Evolutionary conservation across 225 moss, liverwort and hornwort species (phyloP), one percentile per base, ranked within the genome.

Genomic region (Neckera pumila): DNA sequence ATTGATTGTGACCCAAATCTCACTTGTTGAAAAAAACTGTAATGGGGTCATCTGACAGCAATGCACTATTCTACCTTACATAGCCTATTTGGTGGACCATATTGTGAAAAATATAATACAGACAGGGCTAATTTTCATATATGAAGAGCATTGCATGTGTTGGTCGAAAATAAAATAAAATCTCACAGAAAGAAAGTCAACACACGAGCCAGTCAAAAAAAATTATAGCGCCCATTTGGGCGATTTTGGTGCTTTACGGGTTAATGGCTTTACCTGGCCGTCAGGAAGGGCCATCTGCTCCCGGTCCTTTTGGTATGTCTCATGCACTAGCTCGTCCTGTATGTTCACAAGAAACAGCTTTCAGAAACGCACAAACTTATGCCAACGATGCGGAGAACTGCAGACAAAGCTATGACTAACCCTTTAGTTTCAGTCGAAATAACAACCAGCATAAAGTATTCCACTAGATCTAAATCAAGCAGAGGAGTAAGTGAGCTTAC

Each of bases 261-360:
- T 60, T 26, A 45, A n/a, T 87, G 85, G 43, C 83, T 83, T 81
- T 76, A 97, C 97, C 97, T 93, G 95, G 57, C 94, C 96, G 53
- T 93, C 91, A 18, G 92, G 90, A 90, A 96, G 92, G 63, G 96
- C 95, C 73, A 83, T 93, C 90, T 96, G 96, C 54, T 96, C 95
- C 51, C 95, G 94, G 86, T 96, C 96, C 64, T 85, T 95, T 89
- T 96, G 95, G 87, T 86, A 95, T 40, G 97, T 97, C 89, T 97
- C 97, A 88, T 96, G 97, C 67, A 82, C 92, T 36, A 97, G 92
- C 90, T 97, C 97, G 85, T 97, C 97, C 97, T 97, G 89, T 33
- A 76, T 43, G 66, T 87, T 88, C 73, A 81, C 87, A 87, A 86
- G 62, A 56, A 60, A 86, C 84, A 79, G 57, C 28, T 57, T n/a